phyloP scores from a whole-genome alignment of 768 basidiomycete species.

The Hydnomerulius pinastri region DNA sequence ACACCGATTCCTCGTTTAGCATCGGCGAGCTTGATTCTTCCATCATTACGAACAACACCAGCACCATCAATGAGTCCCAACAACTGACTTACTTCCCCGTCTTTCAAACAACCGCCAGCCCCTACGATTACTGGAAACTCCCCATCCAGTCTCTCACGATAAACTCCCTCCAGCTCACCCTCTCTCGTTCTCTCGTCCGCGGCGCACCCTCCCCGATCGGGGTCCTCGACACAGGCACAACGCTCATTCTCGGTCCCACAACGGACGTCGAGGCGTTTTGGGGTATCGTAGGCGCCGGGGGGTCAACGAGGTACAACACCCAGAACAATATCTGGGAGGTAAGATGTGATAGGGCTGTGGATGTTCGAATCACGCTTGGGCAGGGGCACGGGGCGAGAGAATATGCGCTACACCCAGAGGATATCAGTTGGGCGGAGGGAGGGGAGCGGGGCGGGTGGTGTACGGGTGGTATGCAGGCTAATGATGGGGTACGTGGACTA shows the following conservation, averaged over 20 bases:
- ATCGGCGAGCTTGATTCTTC: slow-evolving; percentile 49
- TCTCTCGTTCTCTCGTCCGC: slow-evolving; percentile 47
- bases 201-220: slow-evolving; percentile 48
- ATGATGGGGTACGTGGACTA: slow-evolving; percentile 43
- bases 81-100: slow-evolving; percentile 43
- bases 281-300: slow-evolving; percentile 44
- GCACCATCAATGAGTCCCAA: too few relatives aligned
- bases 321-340: slow-evolving; percentile 48
- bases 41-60: slow-evolving; percentile 28
- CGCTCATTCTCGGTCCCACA: slow-evolving; percentile 54
- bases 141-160: slow-evolving; percentile 47
- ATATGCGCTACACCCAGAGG: slow-evolving; percentile 51
- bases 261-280: slow-evolving; percentile 56
- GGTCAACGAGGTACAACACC: slow-evolving; percentile 37
- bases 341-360: slow-evolving; percentile 48
- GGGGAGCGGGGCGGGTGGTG: slow-evolving; percentile 48
- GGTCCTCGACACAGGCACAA: slow-evolving; percentile 66
- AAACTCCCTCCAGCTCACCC: slow-evolving; percentile 39
- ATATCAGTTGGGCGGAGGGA: slow-evolving; percentile 52
- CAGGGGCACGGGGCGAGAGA: slow-evolving; percentile 33
- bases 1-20: slow-evolving; percentile 47
- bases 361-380: slow-evolving; percentile 48
- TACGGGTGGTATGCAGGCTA: slow-evolving; percentile 56
- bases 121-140: slow-evolving; percentile 62
- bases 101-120: slow-evolving; percentile 32